Percentiles rank a stretch among this genome's conserved stretches.
These are phyloP conservation scores for Blastobotrys ciferrii DNA, from an alignment of 1,139 yeast genomes.

Conservation along the genomic window DNA sequence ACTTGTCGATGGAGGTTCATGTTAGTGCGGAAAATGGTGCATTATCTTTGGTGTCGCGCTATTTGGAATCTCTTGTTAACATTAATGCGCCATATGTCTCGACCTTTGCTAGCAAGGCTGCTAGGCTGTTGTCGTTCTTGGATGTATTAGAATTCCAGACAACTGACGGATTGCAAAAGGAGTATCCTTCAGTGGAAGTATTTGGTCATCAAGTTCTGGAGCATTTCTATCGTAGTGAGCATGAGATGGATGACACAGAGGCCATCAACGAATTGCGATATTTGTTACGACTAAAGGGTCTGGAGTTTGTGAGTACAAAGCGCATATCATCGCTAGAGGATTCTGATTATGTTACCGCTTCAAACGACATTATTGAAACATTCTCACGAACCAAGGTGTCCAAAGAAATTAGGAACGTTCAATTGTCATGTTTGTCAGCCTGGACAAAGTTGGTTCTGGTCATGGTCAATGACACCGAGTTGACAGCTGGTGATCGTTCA, in stretches of 20 bases:
- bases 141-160: slow-evolving; percentile 64
- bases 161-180: slow-evolving; percentile 11
- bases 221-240: slow-evolving; percentile 16
- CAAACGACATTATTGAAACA: slow-evolving; percentile 18
- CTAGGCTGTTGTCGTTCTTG: slow-evolving; percentile 63
- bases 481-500: slow-evolving; percentile 45
- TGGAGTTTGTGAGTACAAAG: slow-evolving; percentile 27
- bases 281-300: slow-evolving; percentile 30
- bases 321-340: slow-evolving; percentile 23
- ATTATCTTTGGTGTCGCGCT: slow-evolving; percentile 52
- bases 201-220: slow-evolving; percentile 16
- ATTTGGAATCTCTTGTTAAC: slow-evolving; percentile 53
- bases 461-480: slow-evolving; percentile 57
- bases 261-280: slow-evolving; percentile 25
- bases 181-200: slow-evolving; percentile 9
- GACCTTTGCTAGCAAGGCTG: slow-evolving; percentile 42
- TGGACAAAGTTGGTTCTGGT: slow-evolving; percentile 84
- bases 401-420: slow-evolving; percentile 41
- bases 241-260: slow-evolving; percentile 19
- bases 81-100: slow-evolving; percentile 20
- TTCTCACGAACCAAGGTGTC: slow-evolving; percentile 22
- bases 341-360: slow-evolving; percentile 22
- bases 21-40: slow-evolving; percentile 53
- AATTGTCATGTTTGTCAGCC: slow-evolving; percentile 63
- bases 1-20: slow-evolving; percentile 71